Evolutionary conservation across 805 yeast genomes (phyloP), one percentile per base, ranked within the genome.

Genomic region (Yarrowia sp.): DNA sequence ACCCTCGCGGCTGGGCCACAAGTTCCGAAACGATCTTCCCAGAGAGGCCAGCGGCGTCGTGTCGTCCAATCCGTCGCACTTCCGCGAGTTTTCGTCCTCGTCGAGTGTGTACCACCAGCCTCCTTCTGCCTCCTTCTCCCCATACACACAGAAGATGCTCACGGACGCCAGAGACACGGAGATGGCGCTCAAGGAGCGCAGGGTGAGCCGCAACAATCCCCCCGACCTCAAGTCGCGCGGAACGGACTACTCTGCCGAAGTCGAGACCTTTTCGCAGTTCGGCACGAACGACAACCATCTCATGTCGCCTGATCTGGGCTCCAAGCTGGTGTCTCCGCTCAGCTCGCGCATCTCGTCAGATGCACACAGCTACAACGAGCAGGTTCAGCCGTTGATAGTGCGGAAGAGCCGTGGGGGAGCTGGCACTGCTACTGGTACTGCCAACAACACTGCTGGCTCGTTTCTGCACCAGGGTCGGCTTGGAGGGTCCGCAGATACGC

Each of bases 261-360:
- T 49, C 6, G 55, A 47, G 29, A 21, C 38, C 14, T 47, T 31
- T 3, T 47, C 55, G 6, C 55, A 47, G 19, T 8, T 31, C n/a
- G 55, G 39, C 5, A 47, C 55, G 1, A 39, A 47, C 7, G 39
- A 32, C n/a, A 32, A 32, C 7, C 55, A 31, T 3, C 16, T 47
- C 39, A 47, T 47, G 55, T 47, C 55, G 18, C 55, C 55, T 9
- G 39, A 47, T 8, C n/a, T 47, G 39, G 55, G 29, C 18, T 47
- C 55, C 25, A 31, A 47, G 39, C 39, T 47, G 9, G 39, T 29
- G 8, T 32, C 55, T 8, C 55, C 55, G 1, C 19, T 31, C n/a
- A 47, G 55, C 39, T 47, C 55, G 9, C 7, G 55, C 8, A 38
- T 47, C 2, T 16, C 22, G 1, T 47, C 55, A 1, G 39, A 32